These are phyloP conservation scores for Friedmanniomyces simplex DNA, from an alignment of 495 filamentous ascomycete genomes.

Conservation along the genomic window DNA sequence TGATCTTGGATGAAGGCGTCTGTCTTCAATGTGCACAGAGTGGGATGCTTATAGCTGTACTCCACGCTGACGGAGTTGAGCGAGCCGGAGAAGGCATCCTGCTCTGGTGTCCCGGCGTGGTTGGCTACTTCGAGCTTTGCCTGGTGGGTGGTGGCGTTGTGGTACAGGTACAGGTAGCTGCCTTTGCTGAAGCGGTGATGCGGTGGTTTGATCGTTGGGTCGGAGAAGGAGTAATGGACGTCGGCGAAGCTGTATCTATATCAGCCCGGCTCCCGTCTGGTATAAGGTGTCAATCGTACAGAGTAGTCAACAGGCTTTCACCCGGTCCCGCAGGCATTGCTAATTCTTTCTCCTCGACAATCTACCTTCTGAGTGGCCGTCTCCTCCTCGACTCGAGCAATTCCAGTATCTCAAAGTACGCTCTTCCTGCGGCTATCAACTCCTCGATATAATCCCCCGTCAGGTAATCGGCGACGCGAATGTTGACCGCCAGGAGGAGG, in stretches of 20 bases:
- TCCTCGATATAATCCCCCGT: not conserved
- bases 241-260: slow-evolving; percentile 60
- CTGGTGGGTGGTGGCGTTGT: slow-evolving; percentile 55
- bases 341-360: not conserved
- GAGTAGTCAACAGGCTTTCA: slow-evolving; percentile 67
- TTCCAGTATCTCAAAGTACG: not conserved
- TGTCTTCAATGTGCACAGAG: slow-evolving; percentile 63
- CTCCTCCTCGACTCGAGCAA: not conserved
- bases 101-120: slow-evolving; percentile 70
- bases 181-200: slow-evolving; percentile 84
- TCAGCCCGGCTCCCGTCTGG: not conserved
- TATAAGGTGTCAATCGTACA: slow-evolving; percentile 46
- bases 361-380: too few relatives aligned
- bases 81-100: slow-evolving; percentile 80
- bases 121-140: slow-evolving; percentile 80
- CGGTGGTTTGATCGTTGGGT: slow-evolving; percentile 50
- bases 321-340: slow-evolving; percentile 68
- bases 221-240: slow-evolving; percentile 78
- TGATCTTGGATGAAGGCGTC: slow-evolving; percentile 38
- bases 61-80: slow-evolving; percentile 49
- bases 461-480: not conserved
- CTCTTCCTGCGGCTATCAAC: not conserved
- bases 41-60: slow-evolving; percentile 71
- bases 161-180: slow-evolving; percentile 81
- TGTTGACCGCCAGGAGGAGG: not conserved